Percentiles rank a stretch among this genome's conserved stretches.
phyloP scores from a whole-genome alignment of 2,329 filamentous ascomycete species.

The Claviceps monticola region DNA sequence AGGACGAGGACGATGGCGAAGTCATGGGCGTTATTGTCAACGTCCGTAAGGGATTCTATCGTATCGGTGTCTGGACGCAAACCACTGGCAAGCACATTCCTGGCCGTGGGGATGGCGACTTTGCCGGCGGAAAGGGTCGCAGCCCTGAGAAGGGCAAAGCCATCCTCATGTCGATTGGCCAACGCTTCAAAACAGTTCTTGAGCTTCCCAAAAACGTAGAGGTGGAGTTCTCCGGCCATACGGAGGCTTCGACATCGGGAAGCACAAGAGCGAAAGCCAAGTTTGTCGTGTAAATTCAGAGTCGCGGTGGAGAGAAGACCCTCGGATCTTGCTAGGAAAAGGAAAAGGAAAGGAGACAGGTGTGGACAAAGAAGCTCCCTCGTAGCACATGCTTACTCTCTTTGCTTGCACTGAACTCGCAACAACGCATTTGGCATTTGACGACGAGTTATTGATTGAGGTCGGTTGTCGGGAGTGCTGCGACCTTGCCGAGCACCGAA shows the following conservation, averaged over 20 bases:
- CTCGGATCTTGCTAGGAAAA: neutral
- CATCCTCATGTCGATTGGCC: constrained; percentile 70
- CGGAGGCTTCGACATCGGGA: constrained; percentile 80
- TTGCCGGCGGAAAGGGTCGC: constrained; percentile 64
- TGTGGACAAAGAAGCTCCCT: constrained; percentile 12
- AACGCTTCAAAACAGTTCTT: constrained; percentile 84
- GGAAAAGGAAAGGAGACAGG: constrained; percentile 8
- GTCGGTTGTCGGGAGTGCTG: neutral
- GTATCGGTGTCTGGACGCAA: constrained; percentile 93
- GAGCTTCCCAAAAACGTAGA: constrained; percentile 61
- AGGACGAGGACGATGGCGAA: constrained; percentile 87
- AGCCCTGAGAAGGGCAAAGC: constrained; percentile 72
- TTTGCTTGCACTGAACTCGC: neutral
- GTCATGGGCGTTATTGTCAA: constrained; percentile 99
- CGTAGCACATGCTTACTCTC: neutral
- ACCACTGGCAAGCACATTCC: constrained; percentile 78
- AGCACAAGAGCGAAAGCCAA: constrained; percentile 95
- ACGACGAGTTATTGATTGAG: neutral
- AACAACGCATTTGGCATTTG: neutral
- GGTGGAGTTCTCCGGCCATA: constrained; percentile 94
- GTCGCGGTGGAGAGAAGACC: neutral
- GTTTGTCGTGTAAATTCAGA: constrained; percentile 57
- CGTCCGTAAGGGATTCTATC: constrained; percentile 95
- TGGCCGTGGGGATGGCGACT: constrained; percentile 57
- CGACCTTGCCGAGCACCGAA: neutral